Base-by-base conservation (phyloP, 2,329 filamentous ascomycete species). In the Hypomyces rosellus region DNA sequence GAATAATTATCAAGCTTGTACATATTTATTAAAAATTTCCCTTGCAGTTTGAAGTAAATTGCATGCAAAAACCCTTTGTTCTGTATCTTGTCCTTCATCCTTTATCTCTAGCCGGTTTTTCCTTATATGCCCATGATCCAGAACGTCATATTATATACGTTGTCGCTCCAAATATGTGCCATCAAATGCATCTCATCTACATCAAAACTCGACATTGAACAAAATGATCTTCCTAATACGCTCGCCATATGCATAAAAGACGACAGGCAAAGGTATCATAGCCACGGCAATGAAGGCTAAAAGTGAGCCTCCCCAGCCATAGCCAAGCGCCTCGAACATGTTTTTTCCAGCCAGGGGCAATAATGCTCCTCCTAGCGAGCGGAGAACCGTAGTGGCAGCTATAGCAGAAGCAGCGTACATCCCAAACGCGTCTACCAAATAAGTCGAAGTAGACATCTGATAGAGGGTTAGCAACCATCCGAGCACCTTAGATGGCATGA, bases 371-470 rank as follows among this genome's bases (percentile, higher is more conserved):
- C 65, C 58, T 1, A 72, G 54, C 1, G 65, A 69, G 1, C 70
- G 64, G 4, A 71, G 57, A 1, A 73, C 65, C 1, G 66, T 60
- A 42, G 67, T 58, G 2, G 70, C 70, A 5, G 69, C 70, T 1
- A 68, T 65, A 14, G 66, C 67, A 1, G 69, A 72, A 1, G 70
- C 72, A 1, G 71, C 69, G 34, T 67, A 68, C 1, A 49, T 54
- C 4, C 63, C 63, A 48, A 68, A 72, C 1, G 75, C 76, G 47
- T 85, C 81, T 14, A 86, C 75, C 2, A 85, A 71, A 57, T 86
- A 86, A 3, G 80, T 81, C 46, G 82, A 77, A 40, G 79, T 74
- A 33, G 77, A 65, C 64, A 70, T 70, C 60, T 81, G 7, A 76
- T 4, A 69, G 25, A 74, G 48, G 58, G 55, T 20, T 7, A 48